phyloP scores from a whole-genome alignment of 306 rosid species.

The Vigna reflexopilosa region DNA sequence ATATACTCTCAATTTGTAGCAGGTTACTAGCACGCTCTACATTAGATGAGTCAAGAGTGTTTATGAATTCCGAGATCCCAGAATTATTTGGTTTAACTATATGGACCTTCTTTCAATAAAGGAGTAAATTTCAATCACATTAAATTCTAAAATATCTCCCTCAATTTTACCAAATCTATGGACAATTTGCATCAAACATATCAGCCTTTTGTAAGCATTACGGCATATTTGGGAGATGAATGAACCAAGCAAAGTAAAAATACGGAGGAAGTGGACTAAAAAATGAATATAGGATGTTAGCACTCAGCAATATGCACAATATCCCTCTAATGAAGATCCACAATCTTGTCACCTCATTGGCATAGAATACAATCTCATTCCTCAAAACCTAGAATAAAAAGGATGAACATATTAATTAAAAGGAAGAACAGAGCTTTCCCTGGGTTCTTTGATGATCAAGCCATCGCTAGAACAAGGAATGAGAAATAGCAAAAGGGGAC shows the following conservation, averaged over 20 bases:
- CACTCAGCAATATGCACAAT: background rate
- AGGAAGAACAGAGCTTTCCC: background rate
- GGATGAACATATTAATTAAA: background rate
- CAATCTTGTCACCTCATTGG: background rate
- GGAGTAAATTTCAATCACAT: background rate
- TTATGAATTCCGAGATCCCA: background rate
- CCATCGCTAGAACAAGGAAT: background rate
- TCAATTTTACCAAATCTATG: conserved; percentile 3
- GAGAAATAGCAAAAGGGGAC: background rate
- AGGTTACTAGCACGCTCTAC: background rate
- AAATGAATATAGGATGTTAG: background rate
- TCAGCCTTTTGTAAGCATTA: background rate
- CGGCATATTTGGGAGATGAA: background rate
- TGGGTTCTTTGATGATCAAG: background rate
- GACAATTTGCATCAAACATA: background rate
- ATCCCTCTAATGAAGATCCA: background rate
- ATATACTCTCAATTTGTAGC: background rate
- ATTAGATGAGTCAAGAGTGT: background rate
- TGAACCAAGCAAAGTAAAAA: background rate
- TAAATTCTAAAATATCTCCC: background rate
- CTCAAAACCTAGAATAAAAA: background rate
- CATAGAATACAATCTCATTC: background rate
- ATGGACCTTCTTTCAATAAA: background rate
- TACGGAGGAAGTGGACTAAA: background rate
- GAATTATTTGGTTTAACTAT: background rate